Evolutionary conservation across 176 grass and related monocot genomes (phyloP), one percentile per base, ranked within the genome.

Genomic region (Triticum turgidum): DNA sequence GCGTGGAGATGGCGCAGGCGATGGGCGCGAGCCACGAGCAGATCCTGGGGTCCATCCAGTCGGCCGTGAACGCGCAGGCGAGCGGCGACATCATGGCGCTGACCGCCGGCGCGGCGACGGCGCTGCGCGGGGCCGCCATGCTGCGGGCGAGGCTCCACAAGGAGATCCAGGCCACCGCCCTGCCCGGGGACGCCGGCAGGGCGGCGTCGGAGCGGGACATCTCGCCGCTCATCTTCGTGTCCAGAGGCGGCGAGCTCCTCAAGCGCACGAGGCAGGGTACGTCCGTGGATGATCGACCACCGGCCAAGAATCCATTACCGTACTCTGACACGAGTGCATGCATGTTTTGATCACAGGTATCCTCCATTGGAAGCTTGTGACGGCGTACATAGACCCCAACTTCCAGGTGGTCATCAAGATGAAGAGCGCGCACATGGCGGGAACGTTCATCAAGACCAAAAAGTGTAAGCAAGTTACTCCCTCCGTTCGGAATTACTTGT

Each of bases 311-410:
- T 38, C 37, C 37, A 38, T 38, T 38, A 38, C 37, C 37, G 37
- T 38, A 38, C 37, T 38, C 37, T 38, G 37, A 38, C 37, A 6
- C 37, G 6, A 38, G 37, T 7, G 37, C 37, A 38, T 38, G 37
- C 37, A 38, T 38, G 37, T 38, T 5, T 6, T 38, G 37, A 38
- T 38, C 7, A 38, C 37, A 38, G 94, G 94, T 27, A 79, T 92
- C 73, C 96, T 98, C 77, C 93, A 98, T 30, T 98, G 96, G 96
- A 98, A 98, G 74, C 91, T 94, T 17, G 96, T 98, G 66, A 89
- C 88, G 20, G 79, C 89, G 1, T 95, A 91, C 73, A 88, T 94
- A 61, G 93, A 95, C 81, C 77, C 87, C 74, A 92, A 41, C 47
- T 90, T 91, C 80, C 87, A 97, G 92, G 92, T 97, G 62, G 52